phyloP scores from a whole-genome alignment of 352 stramenopile genomes.

The Globisporangium solare region DNA sequence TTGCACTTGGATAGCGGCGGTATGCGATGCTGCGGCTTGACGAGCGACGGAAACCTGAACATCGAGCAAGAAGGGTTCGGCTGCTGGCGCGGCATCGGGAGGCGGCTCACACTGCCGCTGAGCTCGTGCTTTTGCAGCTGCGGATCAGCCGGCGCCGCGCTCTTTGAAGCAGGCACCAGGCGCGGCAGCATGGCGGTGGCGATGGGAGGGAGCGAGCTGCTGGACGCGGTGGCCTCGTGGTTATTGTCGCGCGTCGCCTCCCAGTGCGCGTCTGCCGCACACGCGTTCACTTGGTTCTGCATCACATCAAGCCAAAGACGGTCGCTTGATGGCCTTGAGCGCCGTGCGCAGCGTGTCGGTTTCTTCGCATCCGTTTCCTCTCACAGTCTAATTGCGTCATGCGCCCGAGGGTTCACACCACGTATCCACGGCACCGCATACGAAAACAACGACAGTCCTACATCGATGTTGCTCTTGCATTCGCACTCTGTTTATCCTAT shows the following conservation, averaged over 20 bases:
- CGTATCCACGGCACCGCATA: background rate
- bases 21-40: constrained; percentile 23
- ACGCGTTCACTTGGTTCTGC: constrained; percentile 1
- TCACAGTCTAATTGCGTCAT: background rate
- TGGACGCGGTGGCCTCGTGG: background rate
- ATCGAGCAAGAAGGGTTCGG: constrained; percentile 11
- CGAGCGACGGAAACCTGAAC: constrained; percentile 37
- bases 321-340: background rate
- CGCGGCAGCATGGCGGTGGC: constrained; percentile 4
- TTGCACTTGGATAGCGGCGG: constrained; percentile 21
- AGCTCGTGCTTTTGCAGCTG: constrained; percentile 4
- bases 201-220: constrained; percentile 8
- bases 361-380: no score
- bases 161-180: background rate
- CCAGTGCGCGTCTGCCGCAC: constrained; percentile 8
- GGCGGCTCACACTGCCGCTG: constrained; percentile 13
- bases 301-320: constrained; percentile 4
- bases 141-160: background rate
- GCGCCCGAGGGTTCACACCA: background rate
- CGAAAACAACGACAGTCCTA: background rate
- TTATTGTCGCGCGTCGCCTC: constrained; percentile 1
- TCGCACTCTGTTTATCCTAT: no score
- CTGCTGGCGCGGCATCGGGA: constrained; percentile 21
- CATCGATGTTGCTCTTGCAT: constrained; percentile 8
- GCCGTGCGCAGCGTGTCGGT: background rate